Percentiles rank a stretch among this genome's conserved stretches.
phyloP scores from a whole-genome alignment of 129 eudicot species.

The Centella asiatica region DNA sequence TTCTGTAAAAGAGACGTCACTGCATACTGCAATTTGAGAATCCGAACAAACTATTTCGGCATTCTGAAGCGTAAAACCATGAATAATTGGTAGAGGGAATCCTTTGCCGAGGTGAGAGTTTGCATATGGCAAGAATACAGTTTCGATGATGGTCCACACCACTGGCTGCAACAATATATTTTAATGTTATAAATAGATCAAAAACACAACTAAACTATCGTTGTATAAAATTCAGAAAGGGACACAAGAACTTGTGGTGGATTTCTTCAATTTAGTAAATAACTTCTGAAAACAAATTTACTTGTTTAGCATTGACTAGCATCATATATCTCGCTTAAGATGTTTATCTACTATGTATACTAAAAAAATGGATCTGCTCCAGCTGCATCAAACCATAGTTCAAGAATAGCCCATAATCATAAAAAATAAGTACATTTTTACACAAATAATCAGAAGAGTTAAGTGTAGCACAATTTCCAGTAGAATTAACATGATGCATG shows the following conservation, averaged over 20 bases:
- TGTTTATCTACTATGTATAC: too few species aligned
- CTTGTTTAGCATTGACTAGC: too few species aligned
- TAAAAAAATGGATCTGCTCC: too few species aligned
- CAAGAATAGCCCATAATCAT: too few species aligned
- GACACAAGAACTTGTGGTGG: too few species aligned
- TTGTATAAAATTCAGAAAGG: too few species aligned
- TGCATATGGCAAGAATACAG: constrained; percentile 50
- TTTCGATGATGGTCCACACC: constrained; percentile 48
- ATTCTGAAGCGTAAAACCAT: constrained; percentile 44
- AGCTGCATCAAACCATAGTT: too few species aligned
- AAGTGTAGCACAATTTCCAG: background rate
- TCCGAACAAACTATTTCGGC: constrained; percentile 40
- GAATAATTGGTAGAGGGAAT: constrained; percentile 50
- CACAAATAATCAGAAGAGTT: background rate
- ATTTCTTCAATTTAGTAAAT: too few species aligned
- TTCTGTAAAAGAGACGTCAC: constrained; percentile 37
- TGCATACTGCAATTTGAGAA: constrained; percentile 43
- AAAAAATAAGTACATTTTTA: too few species aligned
- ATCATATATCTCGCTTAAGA: too few species aligned
- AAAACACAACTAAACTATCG: background rate
- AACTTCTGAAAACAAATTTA: too few species aligned
- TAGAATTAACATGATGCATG: background rate
- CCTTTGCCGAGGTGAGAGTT: constrained; percentile 49
- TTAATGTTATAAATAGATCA: background rate
- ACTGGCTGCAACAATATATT: constrained; percentile 42